These are phyloP conservation scores for Orychophragmus violaceus DNA, from an alignment of 345 rosid genomes.

Conservation along the genomic window DNA sequence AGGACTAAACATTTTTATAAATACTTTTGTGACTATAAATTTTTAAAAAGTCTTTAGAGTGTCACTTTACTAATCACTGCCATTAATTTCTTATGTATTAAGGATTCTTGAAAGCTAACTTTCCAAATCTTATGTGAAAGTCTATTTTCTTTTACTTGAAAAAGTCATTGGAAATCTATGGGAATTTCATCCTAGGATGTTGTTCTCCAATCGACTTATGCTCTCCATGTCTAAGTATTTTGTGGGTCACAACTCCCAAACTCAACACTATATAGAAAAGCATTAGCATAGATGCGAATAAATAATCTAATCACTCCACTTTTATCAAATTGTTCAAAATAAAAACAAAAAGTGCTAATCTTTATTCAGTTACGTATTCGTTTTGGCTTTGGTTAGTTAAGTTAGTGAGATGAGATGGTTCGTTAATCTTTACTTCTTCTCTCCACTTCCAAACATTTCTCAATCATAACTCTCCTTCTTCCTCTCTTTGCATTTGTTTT, in stretches of 20 bases:
- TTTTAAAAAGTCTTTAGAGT: not conserved
- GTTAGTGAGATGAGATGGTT: slow-evolving; percentile 16
- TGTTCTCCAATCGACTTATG: slow-evolving; percentile 1
- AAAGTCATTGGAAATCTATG: not conserved
- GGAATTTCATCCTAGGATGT: not conserved
- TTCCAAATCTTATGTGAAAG: not conserved
- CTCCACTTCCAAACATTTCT: not conserved
- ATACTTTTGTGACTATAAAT: not conserved
- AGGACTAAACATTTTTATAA: not conserved
- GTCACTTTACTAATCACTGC: not conserved
- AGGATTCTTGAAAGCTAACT: not conserved
- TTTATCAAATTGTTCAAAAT: not conserved
- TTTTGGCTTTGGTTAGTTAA: slow-evolving; percentile 26
- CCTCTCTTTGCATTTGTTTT: not conserved
- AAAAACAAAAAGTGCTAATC: slow-evolving; percentile 7
- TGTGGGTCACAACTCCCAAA: not conserved
- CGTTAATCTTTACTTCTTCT: slow-evolving; percentile 1
- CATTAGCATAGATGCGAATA: not conserved
- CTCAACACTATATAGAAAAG: not conserved
- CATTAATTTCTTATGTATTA: not conserved
- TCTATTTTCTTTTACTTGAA: not conserved
- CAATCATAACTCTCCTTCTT: slow-evolving; percentile 8
- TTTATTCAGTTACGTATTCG: slow-evolving; percentile 21
- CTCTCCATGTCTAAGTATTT: not conserved
- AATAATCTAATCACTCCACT: not conserved